Conservation (phyloP, 192 early-diverging fungal species). For the Neocallimastix lanati region DNA sequence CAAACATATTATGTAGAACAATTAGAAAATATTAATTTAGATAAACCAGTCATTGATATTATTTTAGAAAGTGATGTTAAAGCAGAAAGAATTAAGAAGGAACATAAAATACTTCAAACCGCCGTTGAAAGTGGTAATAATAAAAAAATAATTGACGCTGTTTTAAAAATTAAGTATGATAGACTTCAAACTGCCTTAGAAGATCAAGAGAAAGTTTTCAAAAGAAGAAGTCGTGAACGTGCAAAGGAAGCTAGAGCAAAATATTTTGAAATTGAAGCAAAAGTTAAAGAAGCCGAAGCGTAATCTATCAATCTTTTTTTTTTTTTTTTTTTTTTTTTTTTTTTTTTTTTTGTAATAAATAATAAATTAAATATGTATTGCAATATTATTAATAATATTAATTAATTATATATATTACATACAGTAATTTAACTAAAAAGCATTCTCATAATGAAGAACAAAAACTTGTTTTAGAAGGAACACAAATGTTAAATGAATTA, state of each 20-base stretch:
- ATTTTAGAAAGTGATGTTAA: slow-evolving; percentile 46
- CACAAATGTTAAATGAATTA: neutral
- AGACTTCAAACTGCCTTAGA: neutral
- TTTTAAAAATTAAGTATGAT: neutral
- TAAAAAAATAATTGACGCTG: neutral
- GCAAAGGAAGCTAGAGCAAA: neutral
- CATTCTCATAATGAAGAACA: neutral
- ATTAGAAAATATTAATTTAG: slow-evolving; percentile 35
- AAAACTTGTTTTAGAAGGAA: neutral
- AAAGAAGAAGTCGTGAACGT: neutral
- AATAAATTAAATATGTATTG: no score
- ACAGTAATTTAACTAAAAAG: neutral
- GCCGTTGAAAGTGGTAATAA: slow-evolving; percentile 11
- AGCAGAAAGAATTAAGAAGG: slow-evolving; percentile 22
- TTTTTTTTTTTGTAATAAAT: no score
- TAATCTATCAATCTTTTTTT: no score
- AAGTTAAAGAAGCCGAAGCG: neutral
- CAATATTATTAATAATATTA: no score
- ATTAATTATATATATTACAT: no score
- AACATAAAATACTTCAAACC: slow-evolving; percentile 21
- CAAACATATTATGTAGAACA: slow-evolving; percentile 66
- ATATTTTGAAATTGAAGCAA: neutral
- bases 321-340: no score
- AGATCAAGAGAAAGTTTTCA: neutral
- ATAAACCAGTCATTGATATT: slow-evolving; percentile 26